Evolutionary conservation across 2,329 filamentous ascomycete species (phyloP).

Genomic region (Fusarium metavorans): DNA sequence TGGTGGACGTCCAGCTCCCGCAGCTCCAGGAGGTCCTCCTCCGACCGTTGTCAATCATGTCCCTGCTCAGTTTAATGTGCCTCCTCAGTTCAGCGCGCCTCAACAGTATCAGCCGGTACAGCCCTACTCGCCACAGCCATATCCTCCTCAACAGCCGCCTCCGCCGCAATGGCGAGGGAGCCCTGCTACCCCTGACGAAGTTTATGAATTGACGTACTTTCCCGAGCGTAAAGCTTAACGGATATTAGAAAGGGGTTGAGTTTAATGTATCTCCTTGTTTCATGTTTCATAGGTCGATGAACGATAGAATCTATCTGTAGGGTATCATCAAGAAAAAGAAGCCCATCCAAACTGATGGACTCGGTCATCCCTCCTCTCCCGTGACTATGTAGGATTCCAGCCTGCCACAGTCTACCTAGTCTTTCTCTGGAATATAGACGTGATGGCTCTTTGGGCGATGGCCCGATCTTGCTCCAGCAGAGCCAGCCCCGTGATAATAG

Average conservation of each 20-base stretch:
- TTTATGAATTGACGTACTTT: conserved; percentile 5
- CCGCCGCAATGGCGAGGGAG: conserved; percentile 8
- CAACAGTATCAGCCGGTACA: conserved; percentile 1
- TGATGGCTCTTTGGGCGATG: not conserved
- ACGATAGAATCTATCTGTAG: not conserved
- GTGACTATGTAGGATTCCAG: not conserved
- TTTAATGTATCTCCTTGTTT: not conserved
- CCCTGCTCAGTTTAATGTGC: not conserved
- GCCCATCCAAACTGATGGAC: not conserved
- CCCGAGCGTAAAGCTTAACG: not conserved
- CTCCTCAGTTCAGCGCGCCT: not conserved
- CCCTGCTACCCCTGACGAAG: conserved; percentile 1
- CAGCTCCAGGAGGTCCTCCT: not conserved
- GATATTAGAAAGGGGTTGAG: not conserved
- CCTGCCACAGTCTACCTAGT: not conserved
- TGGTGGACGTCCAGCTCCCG: not conserved
- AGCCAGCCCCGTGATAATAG: conserved; percentile 34
- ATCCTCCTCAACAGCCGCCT: not conserved
- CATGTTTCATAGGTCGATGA: conserved; percentile 1
- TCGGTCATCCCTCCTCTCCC: not conserved
- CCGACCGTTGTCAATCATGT: not conserved
- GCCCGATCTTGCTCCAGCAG: conserved; percentile 24
- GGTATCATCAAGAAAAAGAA: conserved; percentile 5
- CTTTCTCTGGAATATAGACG: not conserved
- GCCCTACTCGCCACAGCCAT: not conserved